Conservation (phyloP, 2,329 filamentous ascomycete species). For the Alternaria tenuissima region DNA sequence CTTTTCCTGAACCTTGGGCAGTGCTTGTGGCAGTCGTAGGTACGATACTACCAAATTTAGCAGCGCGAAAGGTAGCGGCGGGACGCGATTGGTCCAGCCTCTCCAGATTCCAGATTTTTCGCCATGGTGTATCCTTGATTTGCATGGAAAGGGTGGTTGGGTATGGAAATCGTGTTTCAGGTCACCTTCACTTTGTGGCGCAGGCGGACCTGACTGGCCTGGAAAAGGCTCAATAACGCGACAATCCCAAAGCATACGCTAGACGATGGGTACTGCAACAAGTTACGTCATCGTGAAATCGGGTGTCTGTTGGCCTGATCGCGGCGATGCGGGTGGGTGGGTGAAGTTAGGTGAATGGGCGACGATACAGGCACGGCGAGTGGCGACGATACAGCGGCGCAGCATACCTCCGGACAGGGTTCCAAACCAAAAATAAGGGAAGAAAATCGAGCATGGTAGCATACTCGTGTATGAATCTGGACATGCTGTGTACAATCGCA, state of each 20-base stretch:
- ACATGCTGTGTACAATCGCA: neutral
- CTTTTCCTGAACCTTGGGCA: neutral
- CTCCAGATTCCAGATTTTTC: neutral
- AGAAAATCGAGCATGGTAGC: too few relatives aligned
- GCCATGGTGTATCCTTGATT: neutral
- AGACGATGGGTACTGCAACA: neutral
- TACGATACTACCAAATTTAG: neutral
- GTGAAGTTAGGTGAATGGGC: neutral
- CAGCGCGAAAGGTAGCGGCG: neutral
- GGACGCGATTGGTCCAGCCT: slow-evolving; percentile 7
- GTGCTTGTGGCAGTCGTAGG: neutral
- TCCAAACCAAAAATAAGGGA: too few relatives aligned
- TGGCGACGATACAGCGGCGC: neutral
- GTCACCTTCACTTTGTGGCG: slow-evolving; percentile 8
- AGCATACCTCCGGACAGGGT: neutral
- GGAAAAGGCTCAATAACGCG: neutral
- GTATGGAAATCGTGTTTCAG: neutral
- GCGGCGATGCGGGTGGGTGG: neutral
- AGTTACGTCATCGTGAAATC: neutral
- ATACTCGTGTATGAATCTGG: neutral
- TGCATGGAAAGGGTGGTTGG: neutral
- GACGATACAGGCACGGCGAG: neutral
- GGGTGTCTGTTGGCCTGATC: neutral
- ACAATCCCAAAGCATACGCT: neutral
- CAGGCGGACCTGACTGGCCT: neutral